Evolutionary conservation across 495 filamentous ascomycete species (phyloP).

Genomic region (Pseudoneurospora amorphoporcata): DNA sequence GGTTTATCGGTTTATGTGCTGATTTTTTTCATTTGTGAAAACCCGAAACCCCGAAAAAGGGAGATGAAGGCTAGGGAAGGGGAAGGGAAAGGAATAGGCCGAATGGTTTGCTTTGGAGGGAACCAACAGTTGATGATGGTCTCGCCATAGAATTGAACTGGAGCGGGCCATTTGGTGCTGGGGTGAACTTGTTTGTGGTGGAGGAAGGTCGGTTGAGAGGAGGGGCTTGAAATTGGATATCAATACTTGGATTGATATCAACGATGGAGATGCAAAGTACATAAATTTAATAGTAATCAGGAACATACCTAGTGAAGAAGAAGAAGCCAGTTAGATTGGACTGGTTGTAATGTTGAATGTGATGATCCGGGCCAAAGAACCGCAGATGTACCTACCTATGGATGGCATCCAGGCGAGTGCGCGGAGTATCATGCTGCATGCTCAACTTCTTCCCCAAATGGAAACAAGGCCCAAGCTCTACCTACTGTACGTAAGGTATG

Average conservation of each 20-base stretch:
- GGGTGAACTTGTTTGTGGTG: background rate
- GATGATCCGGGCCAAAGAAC: background rate
- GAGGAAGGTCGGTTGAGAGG: background rate
- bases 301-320: background rate
- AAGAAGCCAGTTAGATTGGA: background rate
- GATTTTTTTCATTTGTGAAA: conserved; percentile 27
- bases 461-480: too few species aligned
- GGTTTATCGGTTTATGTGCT: conserved; percentile 47
- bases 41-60: too few species aligned
- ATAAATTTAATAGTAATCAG: background rate
- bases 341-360: background rate
- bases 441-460: too few species aligned
- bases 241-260: background rate
- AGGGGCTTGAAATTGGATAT: background rate
- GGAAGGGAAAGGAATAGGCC: too few species aligned
- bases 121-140: too few species aligned
- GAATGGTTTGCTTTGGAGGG: too few species aligned
- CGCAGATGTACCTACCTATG: too few species aligned
- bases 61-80: too few species aligned
- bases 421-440: too few species aligned
- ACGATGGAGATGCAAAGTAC: background rate
- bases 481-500: too few species aligned
- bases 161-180: background rate
- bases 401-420: too few species aligned
- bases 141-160: too few species aligned